These are phyloP conservation scores for Ogataea hybrid DNA, from an alignment of 1,139 yeast genomes.

Conservation along the genomic window DNA sequence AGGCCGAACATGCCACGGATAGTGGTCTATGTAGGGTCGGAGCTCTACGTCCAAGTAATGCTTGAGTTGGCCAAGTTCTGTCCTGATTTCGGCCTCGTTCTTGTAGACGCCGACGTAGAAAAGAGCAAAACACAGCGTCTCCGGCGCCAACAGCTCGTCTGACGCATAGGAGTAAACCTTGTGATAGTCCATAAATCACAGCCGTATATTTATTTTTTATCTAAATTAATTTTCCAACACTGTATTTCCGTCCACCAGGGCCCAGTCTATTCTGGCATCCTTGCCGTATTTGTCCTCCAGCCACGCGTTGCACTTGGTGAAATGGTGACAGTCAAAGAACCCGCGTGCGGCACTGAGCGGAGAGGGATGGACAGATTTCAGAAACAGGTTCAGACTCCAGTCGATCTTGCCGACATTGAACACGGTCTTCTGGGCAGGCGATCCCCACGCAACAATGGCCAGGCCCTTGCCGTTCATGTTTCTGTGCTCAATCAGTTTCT, in stretches of 20 bases:
- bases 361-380: conserved; percentile 88
- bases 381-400: conserved; percentile 42
- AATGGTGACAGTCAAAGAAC: conserved; percentile 72
- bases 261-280: conserved; percentile 64
- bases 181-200: conserved; percentile 9
- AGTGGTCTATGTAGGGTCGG: conserved; percentile 40
- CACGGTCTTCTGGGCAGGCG: conserved; percentile 81
- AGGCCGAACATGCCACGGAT: conserved; percentile 40
- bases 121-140: conserved; percentile 12
- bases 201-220: not conserved
- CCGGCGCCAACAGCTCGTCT: conserved; percentile 13
- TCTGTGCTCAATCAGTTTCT: conserved; percentile 42
- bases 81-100: conserved; percentile 8
- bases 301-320: conserved; percentile 74
- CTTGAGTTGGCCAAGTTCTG: conserved; percentile 20
- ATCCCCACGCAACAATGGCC: conserved; percentile 91
- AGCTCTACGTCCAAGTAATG: conserved; percentile 30
- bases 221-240: conserved; percentile 1
- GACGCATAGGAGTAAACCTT: conserved; percentile 9
- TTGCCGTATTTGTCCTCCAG: conserved; percentile 43
- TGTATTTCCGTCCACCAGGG: conserved; percentile 21
- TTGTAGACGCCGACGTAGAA: conserved; percentile 16
- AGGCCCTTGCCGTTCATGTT: conserved; percentile 46
- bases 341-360: conserved; percentile 82
- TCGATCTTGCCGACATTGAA: conserved; percentile 33